phyloP scores from a whole-genome alignment of 1,284 basidiomycete genomes.

The Ustilago cynodontis region DNA sequence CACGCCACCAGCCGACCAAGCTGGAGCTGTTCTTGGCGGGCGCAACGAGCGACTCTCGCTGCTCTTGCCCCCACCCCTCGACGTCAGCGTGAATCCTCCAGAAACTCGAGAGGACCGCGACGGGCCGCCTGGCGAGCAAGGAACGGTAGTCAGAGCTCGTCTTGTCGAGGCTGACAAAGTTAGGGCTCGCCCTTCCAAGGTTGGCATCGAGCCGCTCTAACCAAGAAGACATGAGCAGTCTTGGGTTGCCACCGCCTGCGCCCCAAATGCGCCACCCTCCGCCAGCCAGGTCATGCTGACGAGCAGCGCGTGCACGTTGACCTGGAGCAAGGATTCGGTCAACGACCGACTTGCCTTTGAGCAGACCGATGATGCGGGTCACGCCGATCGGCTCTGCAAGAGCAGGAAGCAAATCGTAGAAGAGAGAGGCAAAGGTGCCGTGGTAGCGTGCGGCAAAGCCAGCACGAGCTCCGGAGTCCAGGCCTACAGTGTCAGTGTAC shows the following conservation, averaged over 20 bases:
- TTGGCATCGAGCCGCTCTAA: conserved; percentile 55
- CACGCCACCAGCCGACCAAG: conserved; percentile 61
- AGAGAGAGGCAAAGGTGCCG: conserved; percentile 37
- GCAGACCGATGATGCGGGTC: conserved; percentile 45
- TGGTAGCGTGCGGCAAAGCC: conserved; percentile 47
- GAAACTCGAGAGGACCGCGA: conserved; percentile 56
- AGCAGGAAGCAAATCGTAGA: conserved; percentile 52
- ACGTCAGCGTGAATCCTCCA: conserved; percentile 57
- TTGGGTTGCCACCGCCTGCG: conserved; percentile 44
- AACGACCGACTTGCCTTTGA: conserved; percentile 40
- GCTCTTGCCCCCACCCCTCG: conserved; percentile 52
- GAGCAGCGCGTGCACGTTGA: conserved; percentile 34
- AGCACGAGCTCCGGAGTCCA: conserved; percentile 44
- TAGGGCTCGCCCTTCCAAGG: conserved; percentile 37
- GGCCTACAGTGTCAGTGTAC: conserved; percentile 45
- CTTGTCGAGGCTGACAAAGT: conserved; percentile 32
- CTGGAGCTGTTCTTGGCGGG: conserved; percentile 36
- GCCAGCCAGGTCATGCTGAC: conserved; percentile 41
- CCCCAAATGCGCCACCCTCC: conserved; percentile 48
- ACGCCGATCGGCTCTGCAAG: conserved; percentile 48
- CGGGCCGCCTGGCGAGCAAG: conserved; percentile 38
- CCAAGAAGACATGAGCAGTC: conserved; percentile 49
- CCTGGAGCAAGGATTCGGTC: conserved; percentile 57
- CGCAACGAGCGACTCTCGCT: conserved; percentile 35
- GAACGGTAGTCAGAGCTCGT: conserved; percentile 17